A percentile compares a stretch with the other conserved stretches of the same genome.
phyloP scores from a whole-genome alignment of 352 stramenopile genomes.

The Phytophthora lateralis region DNA sequence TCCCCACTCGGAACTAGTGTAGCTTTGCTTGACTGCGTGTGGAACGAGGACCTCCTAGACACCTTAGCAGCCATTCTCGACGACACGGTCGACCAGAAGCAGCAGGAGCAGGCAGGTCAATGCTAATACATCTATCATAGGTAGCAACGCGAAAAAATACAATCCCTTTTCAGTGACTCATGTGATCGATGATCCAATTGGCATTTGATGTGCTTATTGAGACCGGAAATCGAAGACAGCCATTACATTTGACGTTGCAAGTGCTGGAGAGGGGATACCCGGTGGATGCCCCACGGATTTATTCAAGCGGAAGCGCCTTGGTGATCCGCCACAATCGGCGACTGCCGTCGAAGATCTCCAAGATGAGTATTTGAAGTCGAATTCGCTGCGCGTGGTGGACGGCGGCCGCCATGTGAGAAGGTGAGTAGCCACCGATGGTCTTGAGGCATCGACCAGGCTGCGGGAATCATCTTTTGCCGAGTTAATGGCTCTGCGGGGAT shows the following conservation, averaged over 20 bases:
- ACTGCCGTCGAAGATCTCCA: conserved; percentile 17
- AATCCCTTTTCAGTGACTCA: too few species aligned
- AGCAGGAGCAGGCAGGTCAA: conserved; percentile 1
- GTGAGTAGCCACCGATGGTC: background rate
- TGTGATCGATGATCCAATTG: too few species aligned
- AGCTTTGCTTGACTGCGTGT: conserved; percentile 22
- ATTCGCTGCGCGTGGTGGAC: conserved; percentile 4
- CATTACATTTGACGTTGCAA: conserved; percentile 1
- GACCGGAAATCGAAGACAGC: too few species aligned
- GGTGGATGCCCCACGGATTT: too few species aligned
- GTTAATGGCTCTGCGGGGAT: conserved; percentile 12
- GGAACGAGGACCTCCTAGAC: conserved; percentile 37
- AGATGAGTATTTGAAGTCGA: background rate
- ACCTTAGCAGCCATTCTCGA: conserved; percentile 38
- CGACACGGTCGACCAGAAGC: conserved; percentile 10
- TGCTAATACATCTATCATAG: background rate
- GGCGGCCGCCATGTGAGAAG: background rate
- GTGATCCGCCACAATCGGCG: conserved; percentile 15
- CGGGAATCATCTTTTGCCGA: background rate
- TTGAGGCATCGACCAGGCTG: background rate
- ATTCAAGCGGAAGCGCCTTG: conserved; percentile 5
- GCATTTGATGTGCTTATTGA: too few species aligned
- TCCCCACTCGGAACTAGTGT: conserved; percentile 5
- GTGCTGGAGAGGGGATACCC: background rate
- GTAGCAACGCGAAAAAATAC: too few species aligned